Evolutionary conservation across 345 rosid species (phyloP), one percentile per base, ranked within the genome.

Genomic region (Aethionema arabicum): DNA sequence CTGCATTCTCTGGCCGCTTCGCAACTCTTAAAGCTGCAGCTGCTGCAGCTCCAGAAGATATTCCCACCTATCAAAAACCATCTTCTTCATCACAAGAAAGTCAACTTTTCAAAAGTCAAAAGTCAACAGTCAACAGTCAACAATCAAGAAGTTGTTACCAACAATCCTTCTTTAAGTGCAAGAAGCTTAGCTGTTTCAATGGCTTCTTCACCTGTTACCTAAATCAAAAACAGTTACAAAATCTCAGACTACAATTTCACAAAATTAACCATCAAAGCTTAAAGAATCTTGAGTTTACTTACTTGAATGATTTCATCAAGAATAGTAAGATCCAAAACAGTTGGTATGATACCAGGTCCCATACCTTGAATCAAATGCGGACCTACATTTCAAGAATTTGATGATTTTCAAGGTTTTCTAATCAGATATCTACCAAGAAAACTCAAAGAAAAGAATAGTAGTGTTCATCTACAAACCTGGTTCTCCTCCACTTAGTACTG

Each of bases 301-400:
- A 88, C 96, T 77, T 81, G 90, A 76, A 91, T 65, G 59, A 84
- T 77, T 77, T 88, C 95, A 76, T 91, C 90, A 42, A 86, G 66
- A 15, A 83, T 41, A 67, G 30, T 52, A 16, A 88, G 77, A 1
- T 85, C 87, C 84, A 91, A 72, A 74, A 85, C 90, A 48, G 82
- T 76, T 16, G 98, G 98, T 32, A 86, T 39, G 66, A 91, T 84
- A 65, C 88, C 95, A 57, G 95, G 78, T 16, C 96, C 91, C 39
- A 91, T 85, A 32, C 96, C 98, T 51, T 85, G 80, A 36, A 80
- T 80, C 70, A 69, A 60, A 77, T 77, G 85, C 12, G 45, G 78
- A n/a, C 85, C 82, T 80, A 61, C 46, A n/a, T 21, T 21, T 21
- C 27, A 21, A 21, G 1, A 21, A 21, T 21, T 21, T 2, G 2